Evolutionary conservation across 1,284 basidiomycete genomes (phyloP).

Genomic region (Sanghuangporus weigelae): DNA sequence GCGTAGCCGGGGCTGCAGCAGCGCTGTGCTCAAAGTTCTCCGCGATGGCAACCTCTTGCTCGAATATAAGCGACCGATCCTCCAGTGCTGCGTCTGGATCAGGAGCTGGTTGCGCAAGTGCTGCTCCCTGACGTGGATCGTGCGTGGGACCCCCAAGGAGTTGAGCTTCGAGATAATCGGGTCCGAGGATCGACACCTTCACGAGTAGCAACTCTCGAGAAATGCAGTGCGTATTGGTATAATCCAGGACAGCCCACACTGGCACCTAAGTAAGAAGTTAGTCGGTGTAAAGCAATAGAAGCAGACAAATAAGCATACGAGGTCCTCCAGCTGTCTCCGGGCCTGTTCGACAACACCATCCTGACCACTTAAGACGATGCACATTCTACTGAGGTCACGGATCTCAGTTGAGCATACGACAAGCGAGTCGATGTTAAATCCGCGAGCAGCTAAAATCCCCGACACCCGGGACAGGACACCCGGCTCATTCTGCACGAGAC

Average conservation of each 20-base stretch:
- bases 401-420: constrained; percentile 99
- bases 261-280: constrained; percentile 60
- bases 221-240: constrained; percentile 87
- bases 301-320: constrained; percentile 52
- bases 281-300: neutral
- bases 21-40: constrained; percentile 63
- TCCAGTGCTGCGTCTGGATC: constrained; percentile 22
- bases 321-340: constrained; percentile 87
- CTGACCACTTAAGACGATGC: constrained; percentile 94
- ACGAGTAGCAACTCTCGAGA: constrained; percentile 85
- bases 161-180: constrained; percentile 94
- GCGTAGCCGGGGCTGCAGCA: constrained; percentile 25
- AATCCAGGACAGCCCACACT: constrained; percentile 96
- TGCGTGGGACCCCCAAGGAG: constrained; percentile 79
- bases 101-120: constrained; percentile 8
- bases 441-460: constrained; percentile 93
- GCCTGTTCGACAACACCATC: constrained; percentile 98
- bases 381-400: constrained; percentile 96
- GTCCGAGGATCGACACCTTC: constrained; percentile 94
- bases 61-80: constrained; percentile 44
- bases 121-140: constrained; percentile 45
- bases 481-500: constrained; percentile 98
- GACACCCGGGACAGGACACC: constrained; percentile 97
- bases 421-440: constrained; percentile 98
- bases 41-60: constrained; percentile 65